Conservation (phyloP, 176 grass and related monocot species). For the Lolium perenne region DNA sequence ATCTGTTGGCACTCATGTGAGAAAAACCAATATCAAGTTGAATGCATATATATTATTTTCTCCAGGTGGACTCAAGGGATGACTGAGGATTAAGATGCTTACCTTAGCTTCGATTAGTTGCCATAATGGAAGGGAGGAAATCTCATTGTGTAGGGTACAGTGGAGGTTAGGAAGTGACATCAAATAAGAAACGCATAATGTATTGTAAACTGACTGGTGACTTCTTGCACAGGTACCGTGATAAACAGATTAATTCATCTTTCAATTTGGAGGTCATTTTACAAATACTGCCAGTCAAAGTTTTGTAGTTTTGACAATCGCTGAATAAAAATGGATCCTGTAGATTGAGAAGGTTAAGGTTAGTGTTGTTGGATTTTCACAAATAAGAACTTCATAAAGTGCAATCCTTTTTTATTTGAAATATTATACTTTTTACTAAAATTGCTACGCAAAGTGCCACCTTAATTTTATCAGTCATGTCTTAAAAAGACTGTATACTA, state of each 20-base stretch:
- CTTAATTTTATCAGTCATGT: background rate
- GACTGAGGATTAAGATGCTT: background rate
- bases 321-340: background rate
- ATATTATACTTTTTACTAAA: background rate
- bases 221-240: background rate
- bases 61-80: background rate
- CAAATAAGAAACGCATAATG: background rate
- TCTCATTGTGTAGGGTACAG: background rate
- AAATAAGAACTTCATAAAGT: background rate
- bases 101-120: background rate
- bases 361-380: background rate
- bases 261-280: background rate
- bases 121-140: background rate
- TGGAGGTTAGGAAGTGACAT: background rate
- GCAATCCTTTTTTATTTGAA: background rate
- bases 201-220: background rate
- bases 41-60: background rate
- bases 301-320: background rate
- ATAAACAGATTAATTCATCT: too few relatives aligned
- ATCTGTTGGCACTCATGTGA: too few relatives aligned
- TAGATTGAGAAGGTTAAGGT: too few relatives aligned
- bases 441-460: background rate
- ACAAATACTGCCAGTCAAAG: background rate
- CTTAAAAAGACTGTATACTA: background rate
- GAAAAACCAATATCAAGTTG: background rate